Percentiles rank a stretch among this genome's conserved stretches.
Conservation (phyloP, 108 stramenopile species). For the Stephanodiscus triporus region DNA sequence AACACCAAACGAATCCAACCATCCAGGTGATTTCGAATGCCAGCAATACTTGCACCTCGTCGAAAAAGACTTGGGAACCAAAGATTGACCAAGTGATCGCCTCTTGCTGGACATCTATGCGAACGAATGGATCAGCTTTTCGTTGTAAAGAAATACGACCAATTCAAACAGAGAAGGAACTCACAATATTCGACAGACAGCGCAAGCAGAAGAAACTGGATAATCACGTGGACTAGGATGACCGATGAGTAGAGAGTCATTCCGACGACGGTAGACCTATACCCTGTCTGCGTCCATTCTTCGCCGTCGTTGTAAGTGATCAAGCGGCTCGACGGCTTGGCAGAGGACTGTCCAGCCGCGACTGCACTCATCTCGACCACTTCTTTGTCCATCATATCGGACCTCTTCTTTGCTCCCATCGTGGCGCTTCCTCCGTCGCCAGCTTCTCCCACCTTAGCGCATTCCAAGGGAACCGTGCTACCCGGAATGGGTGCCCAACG, state of each 20-base stretch:
- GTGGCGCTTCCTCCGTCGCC: too few relatives aligned
- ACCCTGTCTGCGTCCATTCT: slow-evolving; percentile 59
- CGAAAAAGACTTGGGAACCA: slow-evolving; percentile 35
- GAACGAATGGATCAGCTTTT: neutral
- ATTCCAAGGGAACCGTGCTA: slow-evolving; percentile 20
- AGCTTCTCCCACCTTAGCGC: neutral
- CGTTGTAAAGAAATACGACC: neutral
- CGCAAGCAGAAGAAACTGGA: slow-evolving; percentile 43
- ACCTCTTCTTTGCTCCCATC: too few relatives aligned
- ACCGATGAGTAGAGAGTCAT: slow-evolving; percentile 42
- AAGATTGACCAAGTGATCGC: slow-evolving; percentile 24
- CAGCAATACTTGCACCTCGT: slow-evolving; percentile 61
- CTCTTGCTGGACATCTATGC: slow-evolving; percentile 47
- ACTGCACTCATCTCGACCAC: too few relatives aligned
- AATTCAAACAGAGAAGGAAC: neutral
- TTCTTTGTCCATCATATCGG: too few relatives aligned
- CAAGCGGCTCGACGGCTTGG: too few relatives aligned
- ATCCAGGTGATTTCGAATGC: slow-evolving; percentile 61
- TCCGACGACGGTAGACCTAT: slow-evolving; percentile 53
- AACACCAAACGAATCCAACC: slow-evolving; percentile 54
- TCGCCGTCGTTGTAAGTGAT: too few relatives aligned
- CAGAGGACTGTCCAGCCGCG: too few relatives aligned
- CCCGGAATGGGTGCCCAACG: slow-evolving; percentile 41
- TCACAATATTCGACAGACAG: slow-evolving; percentile 48
- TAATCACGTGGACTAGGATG: slow-evolving; percentile 29